Conservation (phyloP, 2,329 filamentous ascomycete species). For the Aspergillus floridensis region DNA sequence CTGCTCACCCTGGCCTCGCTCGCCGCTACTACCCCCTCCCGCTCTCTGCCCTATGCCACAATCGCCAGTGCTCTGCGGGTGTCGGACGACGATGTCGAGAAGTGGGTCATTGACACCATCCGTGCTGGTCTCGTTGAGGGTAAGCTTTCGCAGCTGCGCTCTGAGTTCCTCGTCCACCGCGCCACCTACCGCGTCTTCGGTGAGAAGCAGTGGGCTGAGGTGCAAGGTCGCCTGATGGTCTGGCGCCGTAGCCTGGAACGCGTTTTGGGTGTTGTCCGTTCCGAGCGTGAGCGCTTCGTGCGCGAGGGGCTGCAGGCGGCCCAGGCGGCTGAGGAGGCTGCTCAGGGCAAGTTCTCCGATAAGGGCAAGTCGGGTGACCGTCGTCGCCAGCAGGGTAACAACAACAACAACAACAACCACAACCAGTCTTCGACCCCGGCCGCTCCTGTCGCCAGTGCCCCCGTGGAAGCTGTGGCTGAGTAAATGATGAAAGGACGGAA, state of each 20-base stretch:
- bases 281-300: constrained; percentile 77
- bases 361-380: constrained; percentile 34
- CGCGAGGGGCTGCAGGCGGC: constrained; percentile 62
- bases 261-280: constrained; percentile 73
- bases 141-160: constrained; percentile 88
- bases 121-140: constrained; percentile 93
- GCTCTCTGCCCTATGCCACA: constrained; percentile 81
- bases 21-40: constrained; percentile 76
- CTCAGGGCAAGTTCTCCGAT: constrained; percentile 30
- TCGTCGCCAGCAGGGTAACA: constrained; percentile 31
- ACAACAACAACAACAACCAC: constrained; percentile 24
- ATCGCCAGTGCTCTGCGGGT: constrained; percentile 86
- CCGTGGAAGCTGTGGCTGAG: constrained; percentile 29
- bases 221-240: constrained; percentile 83
- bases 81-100: constrained; percentile 79
- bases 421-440: constrained; percentile 25
- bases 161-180: constrained; percentile 92
- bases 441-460: constrained; percentile 6
- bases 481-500: constrained; percentile 3
- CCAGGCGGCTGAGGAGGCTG: constrained; percentile 32
- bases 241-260: constrained; percentile 80
- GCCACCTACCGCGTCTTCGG: constrained; percentile 96
- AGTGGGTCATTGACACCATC: constrained; percentile 99
- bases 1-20: constrained; percentile 89
- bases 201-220: constrained; percentile 97